phyloP scores from a whole-genome alignment of 2,329 filamentous ascomycete genomes.

The Aspergillus aculeatus region DNA sequence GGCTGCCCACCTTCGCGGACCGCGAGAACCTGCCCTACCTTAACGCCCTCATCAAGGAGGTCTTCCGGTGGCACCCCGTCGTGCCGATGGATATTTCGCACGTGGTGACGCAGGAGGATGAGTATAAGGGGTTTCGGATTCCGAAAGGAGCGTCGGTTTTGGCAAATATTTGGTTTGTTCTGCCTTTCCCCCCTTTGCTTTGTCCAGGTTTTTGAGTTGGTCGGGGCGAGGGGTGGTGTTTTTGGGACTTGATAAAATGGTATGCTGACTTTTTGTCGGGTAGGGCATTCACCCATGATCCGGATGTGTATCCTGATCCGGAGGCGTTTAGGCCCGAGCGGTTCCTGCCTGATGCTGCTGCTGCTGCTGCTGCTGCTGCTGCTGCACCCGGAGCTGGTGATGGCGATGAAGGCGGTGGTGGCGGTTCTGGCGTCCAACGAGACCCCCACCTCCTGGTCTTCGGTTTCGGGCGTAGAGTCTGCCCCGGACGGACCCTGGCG shows the following conservation, averaged over 20 bases:
- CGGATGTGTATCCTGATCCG: slow-evolving; percentile 4
- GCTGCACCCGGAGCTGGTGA: slow-evolving; percentile 11
- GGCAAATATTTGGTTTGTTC: slow-evolving; percentile 37
- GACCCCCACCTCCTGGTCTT: slow-evolving; percentile 34
- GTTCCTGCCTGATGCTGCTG: neutral
- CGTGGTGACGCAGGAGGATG: slow-evolving; percentile 22
- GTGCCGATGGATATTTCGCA: slow-evolving; percentile 29
- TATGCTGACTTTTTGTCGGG: neutral
- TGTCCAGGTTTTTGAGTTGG: neutral
- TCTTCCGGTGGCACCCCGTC: slow-evolving; percentile 31
- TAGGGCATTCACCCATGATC: slow-evolving; percentile 9
- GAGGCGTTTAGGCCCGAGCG: slow-evolving; percentile 10
- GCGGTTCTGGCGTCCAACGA: slow-evolving; percentile 30
- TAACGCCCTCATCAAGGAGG: slow-evolving; percentile 35
- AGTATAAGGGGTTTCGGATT: slow-evolving; percentile 27
- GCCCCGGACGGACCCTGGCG: slow-evolving; percentile 22
- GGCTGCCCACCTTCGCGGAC: slow-evolving; percentile 15
- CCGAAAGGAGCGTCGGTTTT: slow-evolving; percentile 39
- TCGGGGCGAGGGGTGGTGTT: too few relatives aligned
- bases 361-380: neutral
- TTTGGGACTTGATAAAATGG: too few relatives aligned
- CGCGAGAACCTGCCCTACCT: slow-evolving; percentile 32
- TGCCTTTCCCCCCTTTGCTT: neutral
- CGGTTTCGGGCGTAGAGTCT: slow-evolving; percentile 24
- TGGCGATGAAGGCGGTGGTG: too few relatives aligned